These are phyloP conservation scores for Nitzschia putrida DNA, from an alignment of 108 stramenopile species.

Conservation along the genomic window DNA sequence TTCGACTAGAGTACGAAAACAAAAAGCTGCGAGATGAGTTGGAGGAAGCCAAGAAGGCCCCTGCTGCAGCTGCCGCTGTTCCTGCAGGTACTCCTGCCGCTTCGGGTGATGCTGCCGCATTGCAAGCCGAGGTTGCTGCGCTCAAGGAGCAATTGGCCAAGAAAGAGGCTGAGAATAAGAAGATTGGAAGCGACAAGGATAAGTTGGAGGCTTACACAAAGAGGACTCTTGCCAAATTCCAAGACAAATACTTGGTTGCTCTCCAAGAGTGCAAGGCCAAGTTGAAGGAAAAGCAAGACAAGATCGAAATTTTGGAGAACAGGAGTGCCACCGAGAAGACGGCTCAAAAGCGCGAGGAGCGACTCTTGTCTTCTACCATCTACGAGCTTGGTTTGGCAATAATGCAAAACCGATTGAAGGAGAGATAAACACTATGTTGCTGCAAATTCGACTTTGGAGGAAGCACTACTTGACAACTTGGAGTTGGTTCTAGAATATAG, in stretches of 20 bases:
- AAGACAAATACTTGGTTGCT: conserved; percentile 93
- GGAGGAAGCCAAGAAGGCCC: conserved; percentile 24
- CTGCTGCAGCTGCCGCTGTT: conserved; percentile 3
- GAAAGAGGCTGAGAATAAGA: conserved; percentile 75
- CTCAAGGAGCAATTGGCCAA: conserved; percentile 69
- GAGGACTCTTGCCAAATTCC: conserved; percentile 89
- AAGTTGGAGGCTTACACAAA: conserved; percentile 93
- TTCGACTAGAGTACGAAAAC: conserved; percentile 80
- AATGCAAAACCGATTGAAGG: conserved; percentile 82
- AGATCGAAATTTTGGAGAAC: conserved; percentile 71
- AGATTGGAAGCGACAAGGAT: conserved; percentile 87
- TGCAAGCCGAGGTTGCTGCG: conserved; percentile 21
- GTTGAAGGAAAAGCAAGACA: conserved; percentile 90
- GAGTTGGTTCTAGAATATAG: too few relatives aligned
- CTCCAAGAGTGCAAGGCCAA: conserved; percentile 89
- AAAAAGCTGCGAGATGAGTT: conserved; percentile 67
- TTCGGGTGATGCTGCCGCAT: conserved; percentile 12
- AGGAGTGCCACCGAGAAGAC: conserved; percentile 82
- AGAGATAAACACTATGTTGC: conserved; percentile 31
- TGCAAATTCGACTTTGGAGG: too few relatives aligned
- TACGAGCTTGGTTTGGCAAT: conserved; percentile 90
- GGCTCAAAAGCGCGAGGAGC: conserved; percentile 88
- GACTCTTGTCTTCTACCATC: conserved; percentile 85
- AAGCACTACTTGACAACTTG: too few relatives aligned
- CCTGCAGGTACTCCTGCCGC: conserved; percentile 12